Percentiles rank a stretch among this genome's conserved stretches.
Conservation (phyloP, 208 protist species). For the Wallacemonas collosoma region DNA sequence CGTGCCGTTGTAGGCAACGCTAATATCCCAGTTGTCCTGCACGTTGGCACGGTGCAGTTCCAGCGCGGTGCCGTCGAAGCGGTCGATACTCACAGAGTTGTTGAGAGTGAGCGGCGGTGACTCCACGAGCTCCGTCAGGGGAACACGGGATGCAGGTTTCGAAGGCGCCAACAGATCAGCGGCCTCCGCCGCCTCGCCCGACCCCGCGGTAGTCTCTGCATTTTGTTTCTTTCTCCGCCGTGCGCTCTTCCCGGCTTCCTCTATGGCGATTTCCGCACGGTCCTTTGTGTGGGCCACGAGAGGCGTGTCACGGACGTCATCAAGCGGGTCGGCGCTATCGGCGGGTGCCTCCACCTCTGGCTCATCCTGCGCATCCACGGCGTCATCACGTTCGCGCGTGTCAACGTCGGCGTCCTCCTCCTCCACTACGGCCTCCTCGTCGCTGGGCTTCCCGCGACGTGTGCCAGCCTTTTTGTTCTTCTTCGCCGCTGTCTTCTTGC, state of each 20-base stretch:
- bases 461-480: not conserved
- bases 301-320: not conserved
- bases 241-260: slow-evolving; percentile 13
- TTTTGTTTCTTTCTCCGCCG: not conserved
- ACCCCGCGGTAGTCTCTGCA: not conserved
- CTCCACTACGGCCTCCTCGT: not conserved
- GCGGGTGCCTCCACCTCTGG: not conserved
- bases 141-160: slow-evolving; percentile 6
- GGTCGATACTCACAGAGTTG: slow-evolving; percentile 26
- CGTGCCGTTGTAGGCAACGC: slow-evolving; percentile 39
- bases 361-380: slow-evolving; percentile 1
- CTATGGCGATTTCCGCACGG: slow-evolving; percentile 26
- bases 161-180: not conserved
- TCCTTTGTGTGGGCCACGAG: not conserved
- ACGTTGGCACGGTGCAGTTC: slow-evolving; percentile 32
- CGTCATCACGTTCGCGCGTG: slow-evolving; percentile 3
- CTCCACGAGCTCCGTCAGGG: slow-evolving; percentile 21
- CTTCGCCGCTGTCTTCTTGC: not conserved
- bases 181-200: not conserved
- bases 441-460: not conserved
- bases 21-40: slow-evolving; percentile 48
- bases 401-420: not conserved
- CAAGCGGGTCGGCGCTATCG: not conserved
- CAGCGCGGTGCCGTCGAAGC: slow-evolving; percentile 41
- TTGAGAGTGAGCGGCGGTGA: slow-evolving; percentile 27